Percentiles rank a stretch among this genome's conserved stretches.
Conservation (phyloP, 1,284 basidiomycete species). For the Pterulicium gracile region DNA sequence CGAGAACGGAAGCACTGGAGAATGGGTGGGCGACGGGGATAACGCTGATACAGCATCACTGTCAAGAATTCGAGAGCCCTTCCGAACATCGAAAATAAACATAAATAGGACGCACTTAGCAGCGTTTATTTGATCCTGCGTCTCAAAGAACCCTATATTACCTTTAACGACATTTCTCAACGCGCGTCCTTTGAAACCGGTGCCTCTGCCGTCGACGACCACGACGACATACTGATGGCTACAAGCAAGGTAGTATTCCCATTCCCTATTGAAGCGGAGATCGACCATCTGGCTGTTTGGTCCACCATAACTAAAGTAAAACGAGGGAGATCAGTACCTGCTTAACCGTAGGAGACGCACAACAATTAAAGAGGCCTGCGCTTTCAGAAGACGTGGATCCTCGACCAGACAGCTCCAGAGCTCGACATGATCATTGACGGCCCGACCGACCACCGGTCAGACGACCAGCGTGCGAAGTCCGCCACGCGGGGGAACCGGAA, state of each 20-base stretch:
- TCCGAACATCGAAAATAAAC: constrained; percentile 2
- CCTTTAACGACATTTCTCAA: constrained; percentile 79
- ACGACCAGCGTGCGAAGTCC: too few species aligned
- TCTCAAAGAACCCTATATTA: constrained; percentile 81
- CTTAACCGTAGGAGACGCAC: too few species aligned
- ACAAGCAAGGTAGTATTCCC: constrained; percentile 82
- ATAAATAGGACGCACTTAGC: constrained; percentile 46
- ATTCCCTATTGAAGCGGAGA: constrained; percentile 60
- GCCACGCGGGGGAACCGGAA: too few species aligned
- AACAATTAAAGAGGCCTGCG: too few species aligned
- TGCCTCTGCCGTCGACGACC: constrained; percentile 87
- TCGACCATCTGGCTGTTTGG: constrained; percentile 76
- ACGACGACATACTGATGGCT: constrained; percentile 81
- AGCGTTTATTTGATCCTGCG: constrained; percentile 78
- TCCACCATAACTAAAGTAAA: constrained; percentile 71
- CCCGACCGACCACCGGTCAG: too few species aligned
- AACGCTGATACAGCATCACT: too few species aligned
- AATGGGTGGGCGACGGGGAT: too few species aligned
- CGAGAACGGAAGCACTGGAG: too few species aligned
- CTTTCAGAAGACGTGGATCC: too few species aligned
- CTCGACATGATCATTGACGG: too few species aligned
- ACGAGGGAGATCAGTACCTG: constrained; percentile 3
- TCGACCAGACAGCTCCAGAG: too few species aligned
- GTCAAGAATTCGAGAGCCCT: too few species aligned
- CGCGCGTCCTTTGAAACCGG: constrained; percentile 79